Evolutionary conservation across 192 early-diverging fungal species (phyloP).

Genomic region (Umbelopsis isabellina): DNA sequence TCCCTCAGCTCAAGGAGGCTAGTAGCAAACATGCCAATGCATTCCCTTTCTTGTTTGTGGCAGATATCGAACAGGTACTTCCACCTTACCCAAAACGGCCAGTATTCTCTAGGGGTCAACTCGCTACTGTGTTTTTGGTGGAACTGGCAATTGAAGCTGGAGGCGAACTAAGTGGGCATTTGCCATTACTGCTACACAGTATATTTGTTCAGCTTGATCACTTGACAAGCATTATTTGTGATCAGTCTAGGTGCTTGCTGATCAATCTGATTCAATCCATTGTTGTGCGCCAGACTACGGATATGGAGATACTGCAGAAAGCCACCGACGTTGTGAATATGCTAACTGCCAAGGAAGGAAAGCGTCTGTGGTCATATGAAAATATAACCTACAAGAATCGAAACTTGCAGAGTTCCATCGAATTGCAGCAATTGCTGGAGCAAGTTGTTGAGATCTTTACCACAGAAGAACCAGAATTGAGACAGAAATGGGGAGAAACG

Average conservation of each 20-base stretch:
- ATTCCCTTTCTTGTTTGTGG: constrained; percentile 57
- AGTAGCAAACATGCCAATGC: constrained; percentile 34
- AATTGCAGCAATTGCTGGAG: constrained; percentile 55
- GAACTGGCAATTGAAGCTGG: constrained; percentile 81
- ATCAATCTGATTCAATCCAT: constrained; percentile 79
- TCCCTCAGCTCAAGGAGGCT: constrained; percentile 53
- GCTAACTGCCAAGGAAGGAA: constrained; percentile 69
- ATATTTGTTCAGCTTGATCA: constrained; percentile 86
- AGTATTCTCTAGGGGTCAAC: constrained; percentile 73
- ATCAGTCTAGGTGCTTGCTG: constrained; percentile 72
- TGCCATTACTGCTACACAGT: constrained; percentile 75
- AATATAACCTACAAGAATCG: constrained; percentile 65
- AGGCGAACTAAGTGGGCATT: constrained; percentile 58
- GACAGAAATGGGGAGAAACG: constrained; percentile 77
- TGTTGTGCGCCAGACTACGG: constrained; percentile 62
- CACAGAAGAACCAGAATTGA: constrained; percentile 48
- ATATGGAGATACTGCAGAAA: constrained; percentile 50
- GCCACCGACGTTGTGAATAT: constrained; percentile 49
- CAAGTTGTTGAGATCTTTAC: constrained; percentile 54
- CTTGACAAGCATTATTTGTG: constrained; percentile 73
- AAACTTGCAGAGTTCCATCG: constrained; percentile 45
- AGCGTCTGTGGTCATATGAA: constrained; percentile 80
- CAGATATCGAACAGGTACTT: constrained; percentile 71
- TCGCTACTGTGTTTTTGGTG: constrained; percentile 77
- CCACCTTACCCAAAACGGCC: constrained; percentile 66